Percentiles rank a stretch among this genome's conserved stretches.
Evolutionary conservation across 163 green algal species (phyloP).

Genomic region (Coccomyxa subellipsoidea): DNA sequence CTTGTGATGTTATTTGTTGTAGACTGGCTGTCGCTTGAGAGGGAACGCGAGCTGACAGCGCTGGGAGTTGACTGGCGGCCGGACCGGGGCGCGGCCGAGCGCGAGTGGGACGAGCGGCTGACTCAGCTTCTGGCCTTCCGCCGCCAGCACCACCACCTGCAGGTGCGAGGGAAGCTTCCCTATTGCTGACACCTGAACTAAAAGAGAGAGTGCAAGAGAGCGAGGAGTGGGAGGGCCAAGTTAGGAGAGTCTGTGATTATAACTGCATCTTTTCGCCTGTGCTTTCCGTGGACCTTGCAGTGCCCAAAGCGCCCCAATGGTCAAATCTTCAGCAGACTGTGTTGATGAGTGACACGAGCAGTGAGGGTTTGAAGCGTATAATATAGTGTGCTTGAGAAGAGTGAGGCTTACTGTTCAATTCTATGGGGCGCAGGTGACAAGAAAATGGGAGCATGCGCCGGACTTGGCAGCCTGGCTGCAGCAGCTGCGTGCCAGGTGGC

Average conservation of each 20-base stretch:
- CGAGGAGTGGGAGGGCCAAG: too few species aligned
- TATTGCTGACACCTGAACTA: too few species aligned
- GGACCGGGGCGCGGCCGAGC: not conserved
- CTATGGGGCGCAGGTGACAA: not conserved
- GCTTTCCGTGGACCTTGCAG: too few species aligned
- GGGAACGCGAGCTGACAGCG: not conserved
- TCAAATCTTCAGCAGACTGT: too few species aligned
- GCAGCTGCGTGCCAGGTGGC: not conserved
- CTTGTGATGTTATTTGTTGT: too few species aligned
- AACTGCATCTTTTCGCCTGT: too few species aligned
- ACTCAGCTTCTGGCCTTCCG: slow-evolving; percentile 35
- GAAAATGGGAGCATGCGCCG: not conserved
- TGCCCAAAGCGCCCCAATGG: too few species aligned
- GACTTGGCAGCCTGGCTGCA: not conserved
- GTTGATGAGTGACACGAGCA: too few species aligned
- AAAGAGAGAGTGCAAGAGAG: too few species aligned
- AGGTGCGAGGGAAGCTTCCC: slow-evolving; percentile 14
- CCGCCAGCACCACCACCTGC: slow-evolving; percentile 21
- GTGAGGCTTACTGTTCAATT: not conserved
- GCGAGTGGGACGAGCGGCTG: slow-evolving; percentile 25
- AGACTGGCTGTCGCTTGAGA: slow-evolving; percentile 13
- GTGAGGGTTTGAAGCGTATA: too few species aligned
- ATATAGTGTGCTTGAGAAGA: not conserved
- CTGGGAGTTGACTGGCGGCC: slow-evolving; percentile 15
- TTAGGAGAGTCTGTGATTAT: too few species aligned